A percentile compares a stretch with the other conserved stretches of the same genome.
Conservation (phyloP, 768 basidiomycete genomes). For the Cubamyces sp. region DNA sequence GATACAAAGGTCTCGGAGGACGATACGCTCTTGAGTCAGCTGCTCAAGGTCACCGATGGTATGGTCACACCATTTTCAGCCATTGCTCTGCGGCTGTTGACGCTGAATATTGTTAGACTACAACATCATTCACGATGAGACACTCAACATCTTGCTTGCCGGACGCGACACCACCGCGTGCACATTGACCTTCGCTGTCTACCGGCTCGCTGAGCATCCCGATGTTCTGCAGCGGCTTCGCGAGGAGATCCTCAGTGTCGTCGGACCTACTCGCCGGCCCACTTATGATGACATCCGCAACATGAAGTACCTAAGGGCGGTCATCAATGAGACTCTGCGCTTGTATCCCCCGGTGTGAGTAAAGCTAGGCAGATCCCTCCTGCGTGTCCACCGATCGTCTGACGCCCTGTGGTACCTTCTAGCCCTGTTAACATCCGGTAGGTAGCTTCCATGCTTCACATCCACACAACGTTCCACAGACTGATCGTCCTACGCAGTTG, state of each 20-base stretch:
- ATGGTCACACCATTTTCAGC: background rate
- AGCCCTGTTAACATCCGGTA: slow-evolving; percentile 21
- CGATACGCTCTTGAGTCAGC: slow-evolving; percentile 44
- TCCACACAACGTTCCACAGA: background rate
- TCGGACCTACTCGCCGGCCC: slow-evolving; percentile 49
- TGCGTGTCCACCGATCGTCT: too few relatives aligned
- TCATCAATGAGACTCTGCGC: slow-evolving; percentile 30
- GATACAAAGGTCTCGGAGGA: slow-evolving; percentile 30
- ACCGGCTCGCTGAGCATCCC: slow-evolving; percentile 59
- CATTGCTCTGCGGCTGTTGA: background rate
- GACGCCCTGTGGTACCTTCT: background rate
- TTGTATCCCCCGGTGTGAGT: slow-evolving; percentile 29
- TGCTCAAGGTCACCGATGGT: slow-evolving; percentile 46
- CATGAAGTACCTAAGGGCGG: slow-evolving; percentile 50
- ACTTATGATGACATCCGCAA: slow-evolving; percentile 58
- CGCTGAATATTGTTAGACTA: slow-evolving; percentile 17
- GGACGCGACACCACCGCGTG: slow-evolving; percentile 44
- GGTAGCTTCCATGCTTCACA: too few relatives aligned
- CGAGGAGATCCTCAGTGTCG: slow-evolving; percentile 49
- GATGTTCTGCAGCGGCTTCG: slow-evolving; percentile 49
- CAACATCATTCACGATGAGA: slow-evolving; percentile 34
- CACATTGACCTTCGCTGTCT: slow-evolving; percentile 55
- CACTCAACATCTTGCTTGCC: slow-evolving; percentile 34
- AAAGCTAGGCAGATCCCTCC: too few relatives aligned
- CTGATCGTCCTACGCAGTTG: slow-evolving; percentile 4